Evolutionary conservation across 257 asterid species (phyloP).

Genomic region (Gentiana straminea): DNA sequence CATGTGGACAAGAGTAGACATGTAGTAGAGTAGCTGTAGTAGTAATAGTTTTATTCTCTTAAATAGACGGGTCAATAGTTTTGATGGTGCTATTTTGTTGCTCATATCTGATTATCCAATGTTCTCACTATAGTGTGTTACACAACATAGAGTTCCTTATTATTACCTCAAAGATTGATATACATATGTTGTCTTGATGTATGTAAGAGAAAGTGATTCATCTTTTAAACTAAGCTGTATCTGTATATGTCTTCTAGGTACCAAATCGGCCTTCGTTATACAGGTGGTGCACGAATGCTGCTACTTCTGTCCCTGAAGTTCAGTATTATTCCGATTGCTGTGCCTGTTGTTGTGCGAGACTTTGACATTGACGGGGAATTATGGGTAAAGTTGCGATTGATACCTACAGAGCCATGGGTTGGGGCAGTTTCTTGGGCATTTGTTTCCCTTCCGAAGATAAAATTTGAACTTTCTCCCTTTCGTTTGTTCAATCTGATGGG

Average conservation of each 20-base stretch:
- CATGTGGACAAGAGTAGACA: too few species aligned
- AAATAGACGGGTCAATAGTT: too few species aligned
- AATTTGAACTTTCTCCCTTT: constrained; percentile 83
- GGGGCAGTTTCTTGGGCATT: constrained; percentile 99
- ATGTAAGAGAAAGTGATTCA: not conserved
- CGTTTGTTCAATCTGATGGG: constrained; percentile 97
- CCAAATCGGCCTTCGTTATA: constrained; percentile 53
- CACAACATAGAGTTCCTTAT: too few species aligned
- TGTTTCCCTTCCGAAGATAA: constrained; percentile 94
- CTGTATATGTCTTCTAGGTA: constrained; percentile 34
- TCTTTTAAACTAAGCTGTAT: not conserved
- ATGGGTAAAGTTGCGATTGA: constrained; percentile 84
- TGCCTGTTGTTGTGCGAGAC: constrained; percentile 88
- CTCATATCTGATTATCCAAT: too few species aligned
- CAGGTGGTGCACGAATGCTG: constrained; percentile 92
- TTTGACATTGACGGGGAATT: constrained; percentile 96
- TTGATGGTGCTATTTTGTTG: too few species aligned
- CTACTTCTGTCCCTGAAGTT: constrained; percentile 72
- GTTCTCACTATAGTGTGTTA: too few species aligned
- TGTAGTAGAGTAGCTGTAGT: too few species aligned
- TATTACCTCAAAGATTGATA: too few species aligned
- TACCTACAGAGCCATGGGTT: constrained; percentile 97
- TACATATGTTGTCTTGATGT: not conserved
- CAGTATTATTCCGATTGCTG: constrained; percentile 62
- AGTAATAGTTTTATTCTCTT: too few species aligned